phyloP scores from a whole-genome alignment of 2,329 filamentous ascomycete species.

The Thermothelomyces thermophilus region DNA sequence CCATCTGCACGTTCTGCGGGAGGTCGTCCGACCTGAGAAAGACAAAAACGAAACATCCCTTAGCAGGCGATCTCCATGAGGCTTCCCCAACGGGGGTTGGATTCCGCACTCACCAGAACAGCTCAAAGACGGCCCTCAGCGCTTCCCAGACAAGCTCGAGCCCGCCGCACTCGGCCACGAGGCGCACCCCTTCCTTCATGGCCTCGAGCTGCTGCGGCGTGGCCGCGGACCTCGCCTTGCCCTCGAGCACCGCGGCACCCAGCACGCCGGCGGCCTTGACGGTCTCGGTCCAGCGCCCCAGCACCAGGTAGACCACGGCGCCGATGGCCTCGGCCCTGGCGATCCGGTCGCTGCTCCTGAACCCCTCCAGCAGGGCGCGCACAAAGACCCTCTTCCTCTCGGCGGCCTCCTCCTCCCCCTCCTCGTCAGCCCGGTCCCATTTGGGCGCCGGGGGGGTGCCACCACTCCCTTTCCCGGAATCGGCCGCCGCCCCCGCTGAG shows the following conservation, averaged over 20 bases:
- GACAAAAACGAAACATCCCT: too few species aligned
- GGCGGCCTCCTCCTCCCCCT: constrained; percentile 49
- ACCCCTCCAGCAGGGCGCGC: constrained; percentile 41
- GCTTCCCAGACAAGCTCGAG: constrained; percentile 46
- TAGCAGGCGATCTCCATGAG: too few species aligned
- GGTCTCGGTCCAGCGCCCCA: constrained; percentile 65
- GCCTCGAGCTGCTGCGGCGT: constrained; percentile 51
- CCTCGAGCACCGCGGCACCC: constrained; percentile 33
- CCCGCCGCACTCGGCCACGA: constrained; percentile 46
- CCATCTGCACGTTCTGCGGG: constrained; percentile 41
- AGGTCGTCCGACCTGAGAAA: constrained; percentile 44
- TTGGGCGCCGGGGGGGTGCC: constrained; percentile 31
- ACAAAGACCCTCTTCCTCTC: constrained; percentile 53
- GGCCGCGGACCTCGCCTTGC: constrained; percentile 42
- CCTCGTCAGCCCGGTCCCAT: constrained; percentile 52
- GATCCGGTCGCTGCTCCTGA: constrained; percentile 39
- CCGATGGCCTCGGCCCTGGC: constrained; percentile 49
- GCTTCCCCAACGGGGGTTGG: too few species aligned
- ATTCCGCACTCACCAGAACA: constrained; percentile 46
- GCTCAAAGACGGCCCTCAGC: constrained; percentile 43
- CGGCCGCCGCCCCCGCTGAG: neutral
- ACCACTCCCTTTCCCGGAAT: constrained; percentile 51
- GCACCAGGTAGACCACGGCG: constrained; percentile 53
- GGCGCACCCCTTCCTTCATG: constrained; percentile 48
- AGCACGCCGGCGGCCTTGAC: constrained; percentile 41